Conservation (phyloP, 2,329 filamentous ascomycete genomes). For the Emydomyces testavorans region DNA sequence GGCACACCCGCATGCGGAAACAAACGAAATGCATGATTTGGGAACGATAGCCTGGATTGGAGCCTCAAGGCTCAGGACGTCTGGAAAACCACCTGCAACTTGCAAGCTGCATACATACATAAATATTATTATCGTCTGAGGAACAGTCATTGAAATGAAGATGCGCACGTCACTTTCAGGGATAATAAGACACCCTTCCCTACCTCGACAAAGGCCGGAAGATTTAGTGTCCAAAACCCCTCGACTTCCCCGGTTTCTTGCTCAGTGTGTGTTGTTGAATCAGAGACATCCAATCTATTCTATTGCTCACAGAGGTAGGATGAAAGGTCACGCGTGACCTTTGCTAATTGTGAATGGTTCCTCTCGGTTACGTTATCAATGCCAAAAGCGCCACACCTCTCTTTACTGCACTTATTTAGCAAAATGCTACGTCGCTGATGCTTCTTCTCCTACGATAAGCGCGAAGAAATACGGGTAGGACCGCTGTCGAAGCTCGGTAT, state of each 20-base stretch:
- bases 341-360: not conserved
- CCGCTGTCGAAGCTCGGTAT: not conserved
- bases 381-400: not conserved
- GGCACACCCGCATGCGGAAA: not conserved
- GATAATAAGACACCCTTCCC: constrained; percentile 7
- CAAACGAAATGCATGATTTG: not conserved
- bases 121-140: not conserved
- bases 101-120: not conserved
- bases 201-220: not conserved
- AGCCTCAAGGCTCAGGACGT: not conserved
- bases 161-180: not conserved
- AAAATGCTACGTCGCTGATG: not conserved
- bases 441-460: not conserved
- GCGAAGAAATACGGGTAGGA: not conserved
- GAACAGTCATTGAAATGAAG: not conserved
- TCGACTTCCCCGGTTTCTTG: not conserved
- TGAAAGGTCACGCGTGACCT: not conserved
- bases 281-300: not conserved
- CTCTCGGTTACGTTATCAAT: too few relatives aligned
- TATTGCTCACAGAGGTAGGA: not conserved
- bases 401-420: not conserved
- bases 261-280: not conserved
- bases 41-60: not conserved
- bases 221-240: not conserved
- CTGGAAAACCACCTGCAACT: not conserved